These are phyloP conservation scores for Trichoderma pleuroti DNA, from an alignment of 2,329 filamentous ascomycete species.

Conservation along the genomic window DNA sequence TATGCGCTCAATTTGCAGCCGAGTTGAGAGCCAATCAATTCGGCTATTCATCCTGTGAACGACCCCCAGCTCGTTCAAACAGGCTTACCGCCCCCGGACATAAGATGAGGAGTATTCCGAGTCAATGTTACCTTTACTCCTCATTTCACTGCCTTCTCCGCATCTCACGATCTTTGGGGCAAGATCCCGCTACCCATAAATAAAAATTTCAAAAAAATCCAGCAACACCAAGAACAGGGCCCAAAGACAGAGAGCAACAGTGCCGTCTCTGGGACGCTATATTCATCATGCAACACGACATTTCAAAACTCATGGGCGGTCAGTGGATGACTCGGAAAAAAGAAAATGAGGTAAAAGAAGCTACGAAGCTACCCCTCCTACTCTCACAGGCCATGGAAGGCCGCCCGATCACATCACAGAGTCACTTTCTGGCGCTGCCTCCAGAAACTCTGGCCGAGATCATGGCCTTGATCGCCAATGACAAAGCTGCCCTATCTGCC, in stretches of 20 bases:
- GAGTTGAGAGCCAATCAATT: background rate
- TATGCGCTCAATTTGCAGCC: background rate
- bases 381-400: conserved; percentile 13
- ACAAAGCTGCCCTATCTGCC: conserved; percentile 17
- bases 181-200: background rate
- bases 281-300: background rate
- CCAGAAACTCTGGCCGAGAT: conserved; percentile 18
- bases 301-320: background rate
- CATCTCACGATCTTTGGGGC: background rate
- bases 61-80: background rate
- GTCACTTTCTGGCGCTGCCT: conserved; percentile 15
- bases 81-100: background rate
- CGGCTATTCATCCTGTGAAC: background rate
- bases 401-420: background rate
- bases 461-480: conserved; percentile 17
- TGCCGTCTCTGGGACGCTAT: background rate
- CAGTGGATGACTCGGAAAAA: background rate
- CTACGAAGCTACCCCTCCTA: conserved; percentile 10
- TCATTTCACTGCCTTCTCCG: background rate
- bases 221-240: background rate
- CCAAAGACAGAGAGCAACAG: background rate
- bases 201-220: background rate
- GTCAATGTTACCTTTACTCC: background rate
- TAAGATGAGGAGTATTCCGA: background rate
- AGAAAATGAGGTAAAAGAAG: background rate